Evolutionary conservation across 129 eudicot genomes (phyloP).

Genomic region (Logfia minima): DNA sequence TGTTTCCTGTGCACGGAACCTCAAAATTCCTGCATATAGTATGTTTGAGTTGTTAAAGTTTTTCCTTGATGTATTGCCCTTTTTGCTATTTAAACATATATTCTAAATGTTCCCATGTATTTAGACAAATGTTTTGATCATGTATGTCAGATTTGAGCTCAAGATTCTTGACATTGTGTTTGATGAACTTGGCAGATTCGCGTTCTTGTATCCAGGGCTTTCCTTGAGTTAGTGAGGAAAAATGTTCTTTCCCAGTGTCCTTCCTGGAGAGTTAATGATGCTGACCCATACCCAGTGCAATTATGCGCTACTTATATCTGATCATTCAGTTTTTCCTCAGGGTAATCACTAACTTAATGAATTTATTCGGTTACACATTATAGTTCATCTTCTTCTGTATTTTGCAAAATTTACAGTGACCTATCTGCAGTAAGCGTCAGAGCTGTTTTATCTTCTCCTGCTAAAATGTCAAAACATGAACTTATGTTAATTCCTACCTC

Average conservation of each 20-base stretch:
- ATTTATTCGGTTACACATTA: neutral
- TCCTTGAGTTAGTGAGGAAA: conserved; percentile 63
- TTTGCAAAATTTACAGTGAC: neutral
- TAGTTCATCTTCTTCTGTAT: neutral
- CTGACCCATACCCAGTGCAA: conserved; percentile 53
- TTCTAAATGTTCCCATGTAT: neutral
- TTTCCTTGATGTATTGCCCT: neutral
- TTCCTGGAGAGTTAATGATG: conserved; percentile 75
- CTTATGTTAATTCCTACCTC: conserved; percentile 1
- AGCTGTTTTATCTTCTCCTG: neutral
- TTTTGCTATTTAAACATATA: conserved; percentile 2
- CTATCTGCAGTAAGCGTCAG: conserved; percentile 8
- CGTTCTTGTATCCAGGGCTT: conserved; percentile 67
- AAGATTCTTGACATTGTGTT: conserved; percentile 33
- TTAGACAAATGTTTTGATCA: neutral
- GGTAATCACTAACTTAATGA: conserved; percentile 43
- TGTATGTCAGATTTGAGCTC: conserved; percentile 13
- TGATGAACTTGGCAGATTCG: conserved; percentile 49
- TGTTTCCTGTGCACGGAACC: too few species aligned
- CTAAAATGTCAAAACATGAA: neutral
- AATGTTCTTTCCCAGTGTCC: conserved; percentile 75
- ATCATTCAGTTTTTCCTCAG: conserved; percentile 82
- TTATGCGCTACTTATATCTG: conserved; percentile 78
- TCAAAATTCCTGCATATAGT: too few species aligned
- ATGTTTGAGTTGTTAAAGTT: too few species aligned